These are phyloP conservation scores for Lobosporangium transversale DNA, from an alignment of 192 early-diverging fungal species.

Conservation along the genomic window DNA sequence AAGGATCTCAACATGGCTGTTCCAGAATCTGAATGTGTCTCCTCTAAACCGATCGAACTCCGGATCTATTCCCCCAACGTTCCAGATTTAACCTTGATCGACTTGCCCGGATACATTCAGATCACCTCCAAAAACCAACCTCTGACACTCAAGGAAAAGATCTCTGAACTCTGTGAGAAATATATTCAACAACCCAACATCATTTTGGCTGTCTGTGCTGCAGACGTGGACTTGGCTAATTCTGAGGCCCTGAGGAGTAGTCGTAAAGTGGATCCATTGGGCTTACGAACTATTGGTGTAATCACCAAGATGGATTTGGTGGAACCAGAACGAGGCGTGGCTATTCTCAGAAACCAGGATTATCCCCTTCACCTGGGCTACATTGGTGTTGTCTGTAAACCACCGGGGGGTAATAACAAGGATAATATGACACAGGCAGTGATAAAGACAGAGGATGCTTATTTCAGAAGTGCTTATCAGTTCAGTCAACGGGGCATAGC, in stretches of 20 bases:
- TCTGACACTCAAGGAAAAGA: constrained; percentile 77
- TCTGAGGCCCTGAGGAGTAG: constrained; percentile 84
- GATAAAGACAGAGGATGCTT: constrained; percentile 64
- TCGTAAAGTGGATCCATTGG: constrained; percentile 81
- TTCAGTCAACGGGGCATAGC: constrained; percentile 74
- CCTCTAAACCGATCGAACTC: constrained; percentile 84
- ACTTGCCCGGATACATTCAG: constrained; percentile 89
- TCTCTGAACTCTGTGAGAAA: constrained; percentile 84
- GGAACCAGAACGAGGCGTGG: constrained; percentile 78
- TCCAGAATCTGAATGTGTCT: constrained; percentile 90
- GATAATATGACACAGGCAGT: constrained; percentile 64
- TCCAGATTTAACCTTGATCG: constrained; percentile 85
- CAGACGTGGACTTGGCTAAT: constrained; percentile 89
- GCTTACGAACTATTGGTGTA: constrained; percentile 83
- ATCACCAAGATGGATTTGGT: constrained; percentile 92
- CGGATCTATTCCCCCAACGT: constrained; percentile 87
- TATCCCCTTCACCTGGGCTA: constrained; percentile 96
- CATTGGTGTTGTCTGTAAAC: constrained; percentile 94
- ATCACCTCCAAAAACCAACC: constrained; percentile 87
- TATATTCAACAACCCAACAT: constrained; percentile 86
- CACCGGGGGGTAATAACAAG: constrained; percentile 48
- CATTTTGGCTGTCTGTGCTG: constrained; percentile 85
- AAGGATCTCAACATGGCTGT: constrained; percentile 96
- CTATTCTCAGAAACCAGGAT: constrained; percentile 88
- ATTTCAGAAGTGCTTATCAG: constrained; percentile 62